Percentiles rank a stretch among this genome's conserved stretches.
These are phyloP conservation scores for Cyberlindnera euphorbiae DNA, from an alignment of 805 yeast species.

Conservation along the genomic window DNA sequence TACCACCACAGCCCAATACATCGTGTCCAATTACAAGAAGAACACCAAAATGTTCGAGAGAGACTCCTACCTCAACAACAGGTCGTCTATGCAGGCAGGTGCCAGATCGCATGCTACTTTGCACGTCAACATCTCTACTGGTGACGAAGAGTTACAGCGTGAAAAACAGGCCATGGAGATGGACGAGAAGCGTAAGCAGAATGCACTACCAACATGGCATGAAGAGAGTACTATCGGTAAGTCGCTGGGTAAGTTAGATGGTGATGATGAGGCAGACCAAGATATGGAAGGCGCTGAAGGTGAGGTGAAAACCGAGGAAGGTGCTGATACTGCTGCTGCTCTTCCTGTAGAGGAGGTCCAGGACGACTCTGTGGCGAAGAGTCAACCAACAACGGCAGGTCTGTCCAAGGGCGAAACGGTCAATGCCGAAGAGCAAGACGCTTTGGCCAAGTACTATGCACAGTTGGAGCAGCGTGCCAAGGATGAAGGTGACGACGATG, in stretches of 20 bases:
- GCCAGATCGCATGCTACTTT: constrained; percentile 76
- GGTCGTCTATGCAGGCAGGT: constrained; percentile 45
- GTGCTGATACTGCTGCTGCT: background rate
- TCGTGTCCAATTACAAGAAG: constrained; percentile 46
- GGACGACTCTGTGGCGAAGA: background rate
- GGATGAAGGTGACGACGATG: constrained; percentile 23
- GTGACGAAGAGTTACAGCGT: constrained; percentile 68
- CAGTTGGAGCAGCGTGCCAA: constrained; percentile 26
- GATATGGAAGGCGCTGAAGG: constrained; percentile 8
- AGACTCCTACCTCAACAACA: constrained; percentile 34
- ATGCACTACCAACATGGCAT: constrained; percentile 97
- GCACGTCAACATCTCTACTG: constrained; percentile 82
- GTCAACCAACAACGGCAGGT: constrained; percentile 7
- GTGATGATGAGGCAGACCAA: constrained; percentile 46
- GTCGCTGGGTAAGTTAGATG: constrained; percentile 49
- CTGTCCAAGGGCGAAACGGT: constrained; percentile 13
- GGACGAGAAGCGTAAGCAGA: constrained; percentile 76
- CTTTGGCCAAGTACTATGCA: constrained; percentile 24
- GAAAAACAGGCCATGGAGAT: constrained; percentile 62
- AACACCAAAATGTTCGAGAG: constrained; percentile 39
- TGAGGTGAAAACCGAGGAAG: constrained; percentile 4
- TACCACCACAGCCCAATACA: constrained; percentile 61
- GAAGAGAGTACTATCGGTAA: constrained; percentile 86
- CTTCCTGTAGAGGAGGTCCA: too few species aligned
- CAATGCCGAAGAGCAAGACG: constrained; percentile 21